These are phyloP conservation scores for Lentinula novae-zelandiae DNA, from an alignment of 1,284 basidiomycete species.

Conservation along the genomic window DNA sequence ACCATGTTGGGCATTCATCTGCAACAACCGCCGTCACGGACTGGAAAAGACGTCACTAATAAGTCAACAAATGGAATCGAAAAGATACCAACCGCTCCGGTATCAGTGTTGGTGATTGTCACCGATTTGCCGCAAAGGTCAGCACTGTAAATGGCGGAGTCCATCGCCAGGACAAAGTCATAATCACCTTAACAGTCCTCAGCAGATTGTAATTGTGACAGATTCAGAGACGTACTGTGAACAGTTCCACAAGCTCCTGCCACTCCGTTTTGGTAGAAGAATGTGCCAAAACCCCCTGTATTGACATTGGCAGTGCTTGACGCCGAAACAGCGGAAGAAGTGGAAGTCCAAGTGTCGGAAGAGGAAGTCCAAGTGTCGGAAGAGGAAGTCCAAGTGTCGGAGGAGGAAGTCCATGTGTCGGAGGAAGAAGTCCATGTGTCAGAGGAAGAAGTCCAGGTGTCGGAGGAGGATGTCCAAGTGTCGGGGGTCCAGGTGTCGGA, in stretches of 20 bases:
- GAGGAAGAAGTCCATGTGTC: background rate
- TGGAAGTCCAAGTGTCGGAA: background rate
- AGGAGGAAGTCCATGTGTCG: background rate
- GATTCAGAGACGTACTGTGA: background rate
- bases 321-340: background rate
- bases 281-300: constrained; percentile 46
- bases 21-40: constrained; percentile 62
- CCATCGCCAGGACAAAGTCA: constrained; percentile 69
- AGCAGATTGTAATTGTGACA: background rate
- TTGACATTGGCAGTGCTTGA: background rate
- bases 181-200: constrained; percentile 47
- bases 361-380: constrained; percentile 5
- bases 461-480: constrained; percentile 14
- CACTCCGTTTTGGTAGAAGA: constrained; percentile 64
- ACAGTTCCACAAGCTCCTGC: constrained; percentile 72
- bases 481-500: constrained; percentile 18
- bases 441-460: constrained; percentile 17
- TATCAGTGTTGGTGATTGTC: constrained; percentile 47
- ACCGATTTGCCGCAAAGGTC: constrained; percentile 65
- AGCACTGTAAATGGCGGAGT: constrained; percentile 53
- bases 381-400: constrained; percentile 17
- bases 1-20: constrained; percentile 81
- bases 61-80: background rate
- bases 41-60: constrained; percentile 19
- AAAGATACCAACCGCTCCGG: constrained; percentile 32